A percentile compares a stretch with the other conserved stretches of the same genome.
Conservation (phyloP, 2,329 filamentous ascomycete genomes). For the Ceratocystis eucalypticola region DNA sequence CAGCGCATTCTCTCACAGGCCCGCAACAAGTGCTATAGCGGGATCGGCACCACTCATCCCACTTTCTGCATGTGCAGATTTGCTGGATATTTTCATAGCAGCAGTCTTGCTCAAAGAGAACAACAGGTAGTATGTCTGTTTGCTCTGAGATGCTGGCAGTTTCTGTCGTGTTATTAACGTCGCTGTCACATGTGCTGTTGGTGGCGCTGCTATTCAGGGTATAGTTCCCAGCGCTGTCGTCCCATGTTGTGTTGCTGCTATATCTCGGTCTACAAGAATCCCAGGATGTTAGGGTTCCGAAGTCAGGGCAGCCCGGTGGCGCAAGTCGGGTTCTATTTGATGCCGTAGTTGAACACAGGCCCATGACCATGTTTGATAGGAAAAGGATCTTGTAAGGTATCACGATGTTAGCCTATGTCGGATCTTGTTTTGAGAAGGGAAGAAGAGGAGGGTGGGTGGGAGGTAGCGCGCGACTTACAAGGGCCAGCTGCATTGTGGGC, state of each 20-base stretch:
- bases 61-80: slow-evolving; percentile 10
- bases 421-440: not conserved
- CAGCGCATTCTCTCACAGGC: slow-evolving; percentile 11
- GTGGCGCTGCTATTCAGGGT: not conserved
- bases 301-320: not conserved
- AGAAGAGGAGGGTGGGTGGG: not conserved
- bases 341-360: not conserved
- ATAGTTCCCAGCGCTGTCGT: not conserved
- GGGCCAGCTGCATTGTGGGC: not conserved
- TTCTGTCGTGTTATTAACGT: not conserved
- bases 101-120: slow-evolving; percentile 9
- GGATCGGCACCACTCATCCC: slow-evolving; percentile 12
- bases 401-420: not conserved
- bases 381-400: not conserved
- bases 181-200: not conserved
- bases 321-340: not conserved
- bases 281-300: not conserved
- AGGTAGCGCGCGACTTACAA: not conserved
- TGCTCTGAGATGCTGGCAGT: not conserved
- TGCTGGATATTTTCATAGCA: slow-evolving; percentile 11
- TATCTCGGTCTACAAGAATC: not conserved
- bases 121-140: not conserved
- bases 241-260: slow-evolving; percentile 2
- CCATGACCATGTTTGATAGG: not conserved
- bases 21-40: slow-evolving; percentile 14